Percentiles rank a stretch among this genome's conserved stretches.
These are phyloP conservation scores for Posidonia oceanica DNA, from an alignment of 116 monocot genomes.

Conservation along the genomic window DNA sequence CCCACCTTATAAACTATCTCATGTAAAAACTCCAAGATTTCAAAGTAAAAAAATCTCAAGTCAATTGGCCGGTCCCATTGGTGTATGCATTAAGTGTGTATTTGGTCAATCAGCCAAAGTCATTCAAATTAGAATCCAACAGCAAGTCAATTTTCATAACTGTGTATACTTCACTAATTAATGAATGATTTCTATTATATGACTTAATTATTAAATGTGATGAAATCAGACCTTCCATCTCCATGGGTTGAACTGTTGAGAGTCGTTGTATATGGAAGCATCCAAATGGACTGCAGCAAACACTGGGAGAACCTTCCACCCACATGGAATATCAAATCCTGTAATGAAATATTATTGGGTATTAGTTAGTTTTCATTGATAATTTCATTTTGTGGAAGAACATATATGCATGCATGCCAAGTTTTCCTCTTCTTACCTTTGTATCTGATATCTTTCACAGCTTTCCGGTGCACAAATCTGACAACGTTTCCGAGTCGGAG, in stretches of 20 bases:
- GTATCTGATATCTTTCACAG: conserved; percentile 48
- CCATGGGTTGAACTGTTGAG: conserved; percentile 83
- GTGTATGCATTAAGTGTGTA: too few relatives aligned
- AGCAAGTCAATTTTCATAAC: background rate
- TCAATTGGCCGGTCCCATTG: too few relatives aligned
- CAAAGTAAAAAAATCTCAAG: too few relatives aligned
- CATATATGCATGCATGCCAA: background rate
- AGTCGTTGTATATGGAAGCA: conserved; percentile 40
- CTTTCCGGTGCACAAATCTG: conserved; percentile 74
- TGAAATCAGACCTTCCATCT: conserved; percentile 66
- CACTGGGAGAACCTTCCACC: conserved; percentile 81
- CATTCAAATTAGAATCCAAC: background rate
- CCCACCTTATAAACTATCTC: too few relatives aligned
- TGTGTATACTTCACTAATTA: background rate
- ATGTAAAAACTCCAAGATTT: too few relatives aligned
- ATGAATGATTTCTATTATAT: background rate
- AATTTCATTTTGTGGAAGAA: background rate
- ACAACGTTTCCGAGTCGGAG: conserved; percentile 87
- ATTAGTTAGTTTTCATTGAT: background rate
- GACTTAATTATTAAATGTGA: too few relatives aligned
- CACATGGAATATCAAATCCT: conserved; percentile 76
- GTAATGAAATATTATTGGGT: background rate
- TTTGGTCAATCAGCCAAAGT: too few relatives aligned
- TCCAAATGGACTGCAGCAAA: conserved; percentile 79
- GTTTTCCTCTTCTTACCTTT: conserved; percentile 29